phyloP scores from a whole-genome alignment of 2,329 filamentous ascomycete genomes.

The Knufia fluminis region DNA sequence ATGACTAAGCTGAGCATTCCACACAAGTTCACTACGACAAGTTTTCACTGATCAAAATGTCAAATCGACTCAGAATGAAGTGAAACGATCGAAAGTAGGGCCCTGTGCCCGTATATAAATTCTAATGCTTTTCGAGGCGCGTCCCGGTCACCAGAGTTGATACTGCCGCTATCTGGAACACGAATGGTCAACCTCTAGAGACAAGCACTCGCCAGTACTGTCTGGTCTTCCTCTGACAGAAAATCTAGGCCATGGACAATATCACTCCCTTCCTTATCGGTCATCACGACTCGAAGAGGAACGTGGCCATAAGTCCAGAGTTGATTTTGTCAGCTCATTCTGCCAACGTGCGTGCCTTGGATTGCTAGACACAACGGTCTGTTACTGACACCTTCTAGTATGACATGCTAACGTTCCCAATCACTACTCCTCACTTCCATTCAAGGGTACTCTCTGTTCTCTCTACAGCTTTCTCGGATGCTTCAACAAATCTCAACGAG shows the following conservation, averaged over 20 bases:
- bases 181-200: too few relatives aligned
- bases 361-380: slow-evolving; percentile 1
- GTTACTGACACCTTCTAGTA: slow-evolving; percentile 39
- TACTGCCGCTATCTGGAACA: too few relatives aligned
- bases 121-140: too few relatives aligned
- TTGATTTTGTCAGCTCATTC: slow-evolving; percentile 48
- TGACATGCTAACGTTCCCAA: slow-evolving; percentile 55
- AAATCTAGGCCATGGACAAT: slow-evolving; percentile 28
- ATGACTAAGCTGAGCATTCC: not conserved
- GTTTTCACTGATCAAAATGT: too few relatives aligned
- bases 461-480: slow-evolving; percentile 41
- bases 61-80: too few relatives aligned
- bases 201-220: too few relatives aligned
- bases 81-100: too few relatives aligned
- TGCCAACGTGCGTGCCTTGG: slow-evolving; percentile 37
- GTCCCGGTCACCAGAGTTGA: too few relatives aligned
- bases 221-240: too few relatives aligned
- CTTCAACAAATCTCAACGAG: slow-evolving; percentile 28
- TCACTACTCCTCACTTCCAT: slow-evolving; percentile 53
- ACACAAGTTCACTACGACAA: too few relatives aligned
- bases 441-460: slow-evolving; percentile 47
- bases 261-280: slow-evolving; percentile 49
- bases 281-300: slow-evolving; percentile 50
- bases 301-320: slow-evolving; percentile 39
- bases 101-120: too few relatives aligned